These are phyloP conservation scores for Saturnispora halmiae DNA, from an alignment of 805 yeast species.

Conservation along the genomic window DNA sequence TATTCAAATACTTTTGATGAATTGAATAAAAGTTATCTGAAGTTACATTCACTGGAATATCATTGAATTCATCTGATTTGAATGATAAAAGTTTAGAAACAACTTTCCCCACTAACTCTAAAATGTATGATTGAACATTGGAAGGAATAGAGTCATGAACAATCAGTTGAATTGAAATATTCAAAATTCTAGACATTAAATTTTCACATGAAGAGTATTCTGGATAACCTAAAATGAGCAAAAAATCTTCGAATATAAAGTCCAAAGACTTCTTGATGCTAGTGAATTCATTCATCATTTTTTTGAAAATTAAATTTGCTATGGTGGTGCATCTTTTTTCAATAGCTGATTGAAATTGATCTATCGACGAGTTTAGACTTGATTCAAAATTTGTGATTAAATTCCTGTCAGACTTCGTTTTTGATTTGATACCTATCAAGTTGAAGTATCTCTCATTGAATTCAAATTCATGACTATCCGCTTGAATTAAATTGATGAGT, in stretches of 20 bases:
- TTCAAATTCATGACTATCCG: background rate
- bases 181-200: slow-evolving; percentile 38
- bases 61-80: slow-evolving; percentile 13
- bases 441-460: slow-evolving; percentile 8
- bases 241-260: slow-evolving; percentile 46
- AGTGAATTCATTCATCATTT: slow-evolving; percentile 25
- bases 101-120: slow-evolving; percentile 55
- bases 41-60: slow-evolving; percentile 9
- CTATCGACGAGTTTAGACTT: background rate
- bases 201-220: slow-evolving; percentile 56
- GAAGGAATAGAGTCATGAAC: slow-evolving; percentile 29
- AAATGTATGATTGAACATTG: slow-evolving; percentile 38
- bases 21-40: slow-evolving; percentile 8
- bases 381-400: slow-evolving; percentile 4
- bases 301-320: slow-evolving; percentile 24
- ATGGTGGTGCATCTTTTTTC: background rate
- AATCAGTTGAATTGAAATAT: slow-evolving; percentile 29
- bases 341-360: background rate
- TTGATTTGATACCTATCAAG: background rate
- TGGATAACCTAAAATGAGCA: slow-evolving; percentile 40
- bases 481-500: slow-evolving; percentile 18
- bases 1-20: background rate
- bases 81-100: slow-evolving; percentile 42
- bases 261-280: slow-evolving; percentile 36
- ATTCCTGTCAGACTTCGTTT: slow-evolving; percentile 12